Base-by-base conservation (phyloP, 306 rosid genomes). In the Castanea sativa region DNA sequence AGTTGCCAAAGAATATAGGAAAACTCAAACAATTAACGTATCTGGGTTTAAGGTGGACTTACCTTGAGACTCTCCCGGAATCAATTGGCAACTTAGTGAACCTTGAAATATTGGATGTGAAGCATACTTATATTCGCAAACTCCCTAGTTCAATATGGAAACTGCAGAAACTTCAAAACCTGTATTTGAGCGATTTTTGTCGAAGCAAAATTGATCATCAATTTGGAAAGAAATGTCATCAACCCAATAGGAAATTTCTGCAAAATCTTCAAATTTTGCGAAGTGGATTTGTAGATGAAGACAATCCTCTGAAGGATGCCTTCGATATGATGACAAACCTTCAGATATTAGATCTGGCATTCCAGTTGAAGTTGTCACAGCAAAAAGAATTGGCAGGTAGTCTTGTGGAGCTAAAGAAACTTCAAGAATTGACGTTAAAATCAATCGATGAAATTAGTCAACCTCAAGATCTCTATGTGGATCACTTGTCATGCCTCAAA, bases 81-180 rank as follows among this genome's bases (percentile, higher is more conserved):
- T 75, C 41, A 71, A 79, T 83, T 43, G 71, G 83, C 33, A 41
- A 87, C 3, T 82, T 87, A 23, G 2, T 3, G 30, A 63, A 76
- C 58, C 88, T 87, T 57, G 78, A 82, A 71, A 81, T 74, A 9
- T 60, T 87, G 58, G 90, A 87, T 73, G 58, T 81, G 78, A 87
- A 87, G 75, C 83, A 87, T 51, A 80, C 87, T 32, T 57, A 53
- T 60, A 56, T 83, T 59, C 60, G 72, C n/a, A 23, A 11, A 67
- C 68, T 35, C 8, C 83, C 89, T 12, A 74, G 85, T 15, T 83
- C 85, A 2, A 71, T 81, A n/a, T 84, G 90, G 90, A 69, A 64
- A 57, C n/a, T 87, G 71, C 73, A 76, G 43, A 69, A 61, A 45
- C 81, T 87, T 49, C 79, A 55, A 55, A 60, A 79, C 51, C 19